Base-by-base conservation (phyloP, 208 protist species). In the Acanthamoeba castellanii region DNA sequence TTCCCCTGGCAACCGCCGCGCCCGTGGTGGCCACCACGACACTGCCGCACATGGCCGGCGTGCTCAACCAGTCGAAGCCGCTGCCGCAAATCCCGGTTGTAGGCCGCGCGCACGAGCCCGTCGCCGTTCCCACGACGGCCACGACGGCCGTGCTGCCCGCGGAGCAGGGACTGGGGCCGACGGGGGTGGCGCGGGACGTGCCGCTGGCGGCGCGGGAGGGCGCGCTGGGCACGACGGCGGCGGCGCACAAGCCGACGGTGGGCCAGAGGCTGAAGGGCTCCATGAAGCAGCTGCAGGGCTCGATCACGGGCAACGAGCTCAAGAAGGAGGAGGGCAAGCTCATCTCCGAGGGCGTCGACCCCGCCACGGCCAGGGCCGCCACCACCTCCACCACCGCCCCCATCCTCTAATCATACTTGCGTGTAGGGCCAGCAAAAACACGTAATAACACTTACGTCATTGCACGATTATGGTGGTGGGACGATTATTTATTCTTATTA, bases 291-390 rank as follows among this genome's bases (percentile, higher is more conserved):
- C 42, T 88, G 50, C 50, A 66, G 50, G 81, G 81, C 81, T 30
- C 81, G 1, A 14, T 88, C n/a, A 88, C 81, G 4, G 16, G 52
- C 50, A 88, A 88, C 50, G n/a, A 34, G 81, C 14, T 45, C 50
- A 88, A 88, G 81, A 88, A 64, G 50, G 81, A 88, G 50, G 81
- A 88, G 50, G 81, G 81, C 81, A 87, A 87, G 78, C 78, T 87
- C 50, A 87, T 87, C 78, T 32, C 78, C 78, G 78, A 59, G n/a
- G 78, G 78, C 30, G 50, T 87, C 78, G 78, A 87, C 14, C 78
- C 78, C 18, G n/a, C 50, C n/a, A 20, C 50, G 1, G 78, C 78
- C 30, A 32, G n/a, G 16, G 30, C 50, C 50, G 78, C 52, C 37
- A 82, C 74, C 74, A 72, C 22, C 57, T 25, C 18, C 57, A 57